Evolutionary conservation across 148 eudicot species (phyloP), one percentile per base, ranked within the genome.

Genomic region (Beta vulgaris): DNA sequence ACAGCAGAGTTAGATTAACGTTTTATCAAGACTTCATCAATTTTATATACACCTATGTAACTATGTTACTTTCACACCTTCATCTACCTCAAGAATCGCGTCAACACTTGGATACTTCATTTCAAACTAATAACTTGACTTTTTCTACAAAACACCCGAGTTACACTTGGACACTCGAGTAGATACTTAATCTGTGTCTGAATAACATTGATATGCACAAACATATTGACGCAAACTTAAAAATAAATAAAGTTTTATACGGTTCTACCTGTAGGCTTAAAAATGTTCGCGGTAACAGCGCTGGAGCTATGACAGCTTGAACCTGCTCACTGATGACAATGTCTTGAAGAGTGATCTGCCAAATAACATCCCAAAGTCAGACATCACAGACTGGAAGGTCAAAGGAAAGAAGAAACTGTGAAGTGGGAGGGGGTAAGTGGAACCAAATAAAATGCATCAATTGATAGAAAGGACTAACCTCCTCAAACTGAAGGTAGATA

Each of bases 221-320:
- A 75, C 40, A 60, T 63, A 66, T 61, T 23, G 48, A 32, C 62
- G 7, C 28, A 70, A 37, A 23, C 11, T 15, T 6, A 42, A 15
- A n/a, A n/a, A n/a, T n/a, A n/a, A n/a, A n/a, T n/a, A n/a, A n/a
- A n/a, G n/a, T n/a, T n/a, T n/a, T 18, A 26, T 13, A 46, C 23
- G 11, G 6, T 14, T 34, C 35, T 85, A 91, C 98, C 97, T 87
- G 96, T 65, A 94, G 75, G 76, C 86, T 89, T 19, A 91, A 46
- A 82, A 81, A 94, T 36, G 97, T 82, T 76, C 98, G 88, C 9
- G 98, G 98, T 32, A 94, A 78, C 54, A 94, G 42, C 12, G 98
- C 97, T 54, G 98, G 98, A 84, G 97, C 85, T 67, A 94, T 73
- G 32, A 91, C 54, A 76, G 93, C 92, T 82, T 94, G 97, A 42